Conservation (phyloP, 1,284 basidiomycete genomes). For the Agroathelia rolfsii region DNA sequence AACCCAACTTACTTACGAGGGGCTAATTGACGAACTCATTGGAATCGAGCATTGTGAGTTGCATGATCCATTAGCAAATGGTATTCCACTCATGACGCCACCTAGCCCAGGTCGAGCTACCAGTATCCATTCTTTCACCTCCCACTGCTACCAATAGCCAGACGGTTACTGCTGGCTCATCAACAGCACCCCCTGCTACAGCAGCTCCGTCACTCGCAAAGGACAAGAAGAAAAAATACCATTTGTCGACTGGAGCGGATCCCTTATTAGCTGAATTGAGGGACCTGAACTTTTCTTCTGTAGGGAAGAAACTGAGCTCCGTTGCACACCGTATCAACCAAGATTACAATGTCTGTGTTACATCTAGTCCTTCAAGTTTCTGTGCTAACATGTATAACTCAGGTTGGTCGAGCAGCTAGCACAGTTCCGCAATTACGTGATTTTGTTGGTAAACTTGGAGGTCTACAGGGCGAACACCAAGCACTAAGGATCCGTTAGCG, state of each 20-base stretch:
- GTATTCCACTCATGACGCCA: too few relatives aligned
- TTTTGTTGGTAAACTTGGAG: constrained; percentile 91
- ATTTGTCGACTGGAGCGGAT: constrained; percentile 69
- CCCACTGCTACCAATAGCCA: constrained; percentile 31
- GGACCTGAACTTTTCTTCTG: constrained; percentile 91
- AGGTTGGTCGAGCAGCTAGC: constrained; percentile 74
- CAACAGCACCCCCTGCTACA: constrained; percentile 30
- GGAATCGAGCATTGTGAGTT: constrained; percentile 80
- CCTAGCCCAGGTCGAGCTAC: constrained; percentile 92
- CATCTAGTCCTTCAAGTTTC: background rate
- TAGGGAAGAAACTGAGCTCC: constrained; percentile 76
- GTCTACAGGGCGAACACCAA: constrained; percentile 87
- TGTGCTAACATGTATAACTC: constrained; percentile 15
- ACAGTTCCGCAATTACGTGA: constrained; percentile 88
- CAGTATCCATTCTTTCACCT: constrained; percentile 64
- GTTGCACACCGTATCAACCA: constrained; percentile 82
- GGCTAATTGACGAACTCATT: constrained; percentile 90
- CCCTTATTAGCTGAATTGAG: constrained; percentile 78
- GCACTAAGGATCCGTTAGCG: constrained; percentile 75
- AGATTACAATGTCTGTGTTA: constrained; percentile 79
- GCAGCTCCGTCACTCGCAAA: constrained; percentile 41
- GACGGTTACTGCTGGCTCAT: too few relatives aligned
- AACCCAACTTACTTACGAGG: constrained; percentile 95
- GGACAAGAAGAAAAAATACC: constrained; percentile 83
- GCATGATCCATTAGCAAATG: too few relatives aligned